Conservation (phyloP, 2,329 filamentous ascomycete genomes). For the Diaporthe caulivora region DNA sequence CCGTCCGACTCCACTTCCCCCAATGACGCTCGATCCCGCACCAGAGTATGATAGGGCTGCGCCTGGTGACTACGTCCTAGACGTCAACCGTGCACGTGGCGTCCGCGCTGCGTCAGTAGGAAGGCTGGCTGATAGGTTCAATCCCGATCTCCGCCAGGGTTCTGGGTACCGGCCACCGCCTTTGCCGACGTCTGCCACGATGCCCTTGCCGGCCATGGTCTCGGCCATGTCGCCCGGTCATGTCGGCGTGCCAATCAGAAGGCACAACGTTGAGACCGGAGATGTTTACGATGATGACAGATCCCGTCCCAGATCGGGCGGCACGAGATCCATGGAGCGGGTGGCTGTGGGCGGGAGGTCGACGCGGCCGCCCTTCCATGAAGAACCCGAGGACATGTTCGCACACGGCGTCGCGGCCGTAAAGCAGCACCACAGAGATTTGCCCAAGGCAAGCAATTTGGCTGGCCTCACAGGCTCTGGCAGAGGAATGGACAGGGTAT, state of each 20-base stretch:
- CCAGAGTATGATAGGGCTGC: conserved; percentile 52
- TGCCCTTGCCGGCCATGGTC: conserved; percentile 50
- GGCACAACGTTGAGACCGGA: conserved; percentile 58
- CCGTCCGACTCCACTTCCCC: conserved; percentile 42
- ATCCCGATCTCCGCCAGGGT: conserved; percentile 56
- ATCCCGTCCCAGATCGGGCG: conserved; percentile 45
- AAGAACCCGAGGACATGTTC: conserved; percentile 50
- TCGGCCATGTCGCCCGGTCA: conserved; percentile 49
- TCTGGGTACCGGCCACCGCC: conserved; percentile 45
- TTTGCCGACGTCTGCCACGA: conserved; percentile 46
- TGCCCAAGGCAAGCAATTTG: conserved; percentile 56
- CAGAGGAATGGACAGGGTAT: conserved; percentile 61
- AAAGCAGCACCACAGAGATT: conserved; percentile 42
- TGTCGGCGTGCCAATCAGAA: conserved; percentile 48
- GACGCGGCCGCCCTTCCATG: conserved; percentile 40
- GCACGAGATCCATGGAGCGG: conserved; percentile 34
- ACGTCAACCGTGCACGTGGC: conserved; percentile 58
- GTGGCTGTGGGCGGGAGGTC: conserved; percentile 42
- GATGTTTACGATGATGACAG: conserved; percentile 50
- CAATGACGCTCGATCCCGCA: conserved; percentile 38
- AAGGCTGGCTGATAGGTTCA: conserved; percentile 63
- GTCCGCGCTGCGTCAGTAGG: conserved; percentile 59
- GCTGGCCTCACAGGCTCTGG: conserved; percentile 61
- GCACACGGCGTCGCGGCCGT: conserved; percentile 44
- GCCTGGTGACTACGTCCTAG: conserved; percentile 58